Evolutionary conservation across 2,329 filamentous ascomycete species (phyloP), one percentile per base, ranked within the genome.

Genomic region (Ascomycota sp.): DNA sequence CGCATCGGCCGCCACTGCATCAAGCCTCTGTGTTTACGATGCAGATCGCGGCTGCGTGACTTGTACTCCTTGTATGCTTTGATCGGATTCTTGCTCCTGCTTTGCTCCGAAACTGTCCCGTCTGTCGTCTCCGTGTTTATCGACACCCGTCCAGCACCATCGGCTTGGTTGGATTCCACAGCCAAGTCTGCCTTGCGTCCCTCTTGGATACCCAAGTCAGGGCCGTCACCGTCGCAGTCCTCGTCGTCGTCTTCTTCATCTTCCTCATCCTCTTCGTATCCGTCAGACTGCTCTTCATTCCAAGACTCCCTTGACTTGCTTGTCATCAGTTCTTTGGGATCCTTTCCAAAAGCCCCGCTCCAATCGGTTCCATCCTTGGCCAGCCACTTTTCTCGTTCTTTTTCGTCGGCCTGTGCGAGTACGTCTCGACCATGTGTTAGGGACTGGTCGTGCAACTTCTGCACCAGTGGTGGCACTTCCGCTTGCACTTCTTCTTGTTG

Each of bases 1-100:
- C 86, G 65, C 47, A 85, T 78, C 0, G 86, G 85, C 44, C 74
- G 79, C 83, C 85, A 95, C 51, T 95, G 86, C 81, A 94, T 92
- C 46, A 93, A 44, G 0, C 86, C 86, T 8, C 85, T 65, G 41
- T 94, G 83, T 54, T 85, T 82, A 1, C 85, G 69, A 48, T 85
- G 76, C 47, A 94, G 62, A 27, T 78, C 72, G 37, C 76, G 70
- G 45, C 75, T 81, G 36, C 71, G 65, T 33, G 61, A 60, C 41
- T 70, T 72, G 47, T 76, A 70, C 15, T 75, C 64, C 46, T 72
- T 72, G 45, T 64, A 60, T 39, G 63, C 57, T 39, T 59, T 59
- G 35, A 69, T 51, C 0, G 68, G 69, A 38, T 69, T 69, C 42
- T 56, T 63, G 41, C 45, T 46, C 22, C 39, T 43, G 31, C 46